Base-by-base conservation (phyloP, 257 asterid genomes). In the Lavandula angustifolia region DNA sequence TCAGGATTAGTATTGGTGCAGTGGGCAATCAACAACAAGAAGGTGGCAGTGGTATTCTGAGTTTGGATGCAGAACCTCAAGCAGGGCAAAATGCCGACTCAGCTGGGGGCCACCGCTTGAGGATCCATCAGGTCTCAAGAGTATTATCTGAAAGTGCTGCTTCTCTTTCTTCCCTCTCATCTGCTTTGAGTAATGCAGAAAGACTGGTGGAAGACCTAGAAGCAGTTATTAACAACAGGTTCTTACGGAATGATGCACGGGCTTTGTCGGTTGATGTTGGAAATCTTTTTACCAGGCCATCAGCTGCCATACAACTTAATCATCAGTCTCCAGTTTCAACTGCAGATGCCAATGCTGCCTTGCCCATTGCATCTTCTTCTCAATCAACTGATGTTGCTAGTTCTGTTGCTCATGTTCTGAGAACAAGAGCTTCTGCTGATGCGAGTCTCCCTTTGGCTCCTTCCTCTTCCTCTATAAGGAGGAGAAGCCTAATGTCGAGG, bases 121-220 rank as follows among this genome's bases (percentile, higher is more conserved):
- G 84, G 74, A 70, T 87, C 68, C 91, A 79, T 68, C 88, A 73
- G 73, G 80, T 80, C 63, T 81, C 95, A 3, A 85, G 92, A 69
- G 86, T 83, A 3, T 67, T 85, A 52, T 79, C 96, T 10, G 96
- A 91, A 71, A 87, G 85, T 63, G 83, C 89, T 51, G 84, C 95
- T 41, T 88, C 95, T 6, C 88, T 88, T 67, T 76, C 94, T 68
- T 74, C 85, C 33, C 87, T 87, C 53, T 85, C 96, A 6, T 82
- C 95, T 51, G 96, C 88, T 53, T 51, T 85, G 67, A 87, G 69
- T 72, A 75, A 79, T 66, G 92, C 94, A 6, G 92, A 84, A 60
- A 84, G 92, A 75, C 73, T 87, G 11, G 87, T 87, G 60, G 95
- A 82, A 71, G 92, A 84, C 68, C 79, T 92, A 57, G 96, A 86